A percentile compares a stretch with the other conserved stretches of the same genome.
phyloP scores from a whole-genome alignment of 2,329 filamentous ascomycete species.

The Fonsecaea monophora region DNA sequence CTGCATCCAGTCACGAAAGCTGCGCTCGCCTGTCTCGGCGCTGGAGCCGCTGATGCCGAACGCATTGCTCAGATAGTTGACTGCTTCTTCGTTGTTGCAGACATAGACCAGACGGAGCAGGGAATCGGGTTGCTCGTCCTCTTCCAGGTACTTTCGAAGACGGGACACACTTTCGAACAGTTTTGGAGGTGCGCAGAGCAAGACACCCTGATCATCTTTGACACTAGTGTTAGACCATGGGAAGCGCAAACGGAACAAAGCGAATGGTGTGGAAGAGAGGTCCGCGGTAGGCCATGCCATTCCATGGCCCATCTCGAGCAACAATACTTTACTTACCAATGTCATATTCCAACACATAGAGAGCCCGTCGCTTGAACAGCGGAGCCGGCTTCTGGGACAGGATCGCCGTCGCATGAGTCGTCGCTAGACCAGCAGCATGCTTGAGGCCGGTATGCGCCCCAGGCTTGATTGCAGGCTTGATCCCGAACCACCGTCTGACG shows the following conservation, averaged over 20 bases:
- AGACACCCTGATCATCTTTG: conserved; percentile 9
- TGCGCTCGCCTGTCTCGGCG: conserved; percentile 17
- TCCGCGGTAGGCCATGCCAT: background rate
- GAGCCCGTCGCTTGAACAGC: conserved; percentile 9
- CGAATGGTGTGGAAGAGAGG: background rate
- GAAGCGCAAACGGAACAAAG: background rate
- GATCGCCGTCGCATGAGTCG: conserved; percentile 18
- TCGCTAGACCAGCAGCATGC: conserved; percentile 15
- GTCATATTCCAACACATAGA: conserved; percentile 27
- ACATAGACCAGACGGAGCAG: conserved; percentile 23
- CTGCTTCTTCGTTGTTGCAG: conserved; percentile 27
- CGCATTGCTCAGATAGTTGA: conserved; percentile 20
- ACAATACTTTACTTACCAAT: background rate
- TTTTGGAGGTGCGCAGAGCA: conserved; percentile 14
- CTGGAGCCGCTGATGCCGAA: conserved; percentile 21
- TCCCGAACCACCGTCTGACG: conserved; percentile 4
- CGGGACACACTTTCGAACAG: conserved; percentile 16
- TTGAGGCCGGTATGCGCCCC: conserved; percentile 15
- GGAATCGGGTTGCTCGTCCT: background rate
- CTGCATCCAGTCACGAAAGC: conserved; percentile 30
- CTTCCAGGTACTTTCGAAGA: conserved; percentile 19
- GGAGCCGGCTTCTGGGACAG: conserved; percentile 12
- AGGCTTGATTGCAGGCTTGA: conserved; percentile 8
- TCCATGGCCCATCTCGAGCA: background rate
- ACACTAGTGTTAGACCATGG: background rate